Evolutionary conservation across 2,329 filamentous ascomycete species (phyloP).

Genomic region (Clonostachys rosea): DNA sequence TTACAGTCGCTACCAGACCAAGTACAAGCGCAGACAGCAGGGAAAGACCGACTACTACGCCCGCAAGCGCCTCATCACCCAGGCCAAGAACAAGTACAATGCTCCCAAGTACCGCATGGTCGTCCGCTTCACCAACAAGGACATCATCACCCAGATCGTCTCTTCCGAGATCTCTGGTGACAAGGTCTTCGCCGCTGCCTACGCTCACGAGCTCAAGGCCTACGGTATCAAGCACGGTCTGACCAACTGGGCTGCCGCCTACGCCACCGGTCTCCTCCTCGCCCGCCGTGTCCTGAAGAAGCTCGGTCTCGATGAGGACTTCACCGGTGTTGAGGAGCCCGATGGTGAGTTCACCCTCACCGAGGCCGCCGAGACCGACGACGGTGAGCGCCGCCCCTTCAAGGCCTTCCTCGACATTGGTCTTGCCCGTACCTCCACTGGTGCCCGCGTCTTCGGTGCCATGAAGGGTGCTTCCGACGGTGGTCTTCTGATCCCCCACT

Average conservation of each 20-base stretch:
- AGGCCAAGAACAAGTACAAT: constrained; percentile 99
- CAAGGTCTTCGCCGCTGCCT: constrained; percentile 91
- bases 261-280: constrained; percentile 93
- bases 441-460: constrained; percentile 97
- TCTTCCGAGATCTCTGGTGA: constrained; percentile 94
- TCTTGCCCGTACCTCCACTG: constrained; percentile 94
- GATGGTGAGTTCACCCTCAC: constrained; percentile 95
- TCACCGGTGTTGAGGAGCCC: constrained; percentile 93
- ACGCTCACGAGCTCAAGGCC: constrained; percentile 94
- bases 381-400: constrained; percentile 95
- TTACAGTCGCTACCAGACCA: constrained; percentile 93
- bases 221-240: constrained; percentile 98
- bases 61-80: constrained; percentile 98
- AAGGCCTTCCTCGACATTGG: constrained; percentile 98
- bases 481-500: constrained; percentile 95
- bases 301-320: constrained; percentile 90
- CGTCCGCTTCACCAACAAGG: constrained; percentile 98
- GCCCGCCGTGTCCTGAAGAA: constrained; percentile 96
- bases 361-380: constrained; percentile 86
- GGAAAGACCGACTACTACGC: constrained; percentile 99
- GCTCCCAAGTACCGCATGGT: constrained; percentile 99
- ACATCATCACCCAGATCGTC: constrained; percentile 98
- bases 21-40: constrained; percentile 94
- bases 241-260: constrained; percentile 99
- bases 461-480: constrained; percentile 99